Conservation (phyloP, 257 asterid species). For the Solanum sejunctum region DNA sequence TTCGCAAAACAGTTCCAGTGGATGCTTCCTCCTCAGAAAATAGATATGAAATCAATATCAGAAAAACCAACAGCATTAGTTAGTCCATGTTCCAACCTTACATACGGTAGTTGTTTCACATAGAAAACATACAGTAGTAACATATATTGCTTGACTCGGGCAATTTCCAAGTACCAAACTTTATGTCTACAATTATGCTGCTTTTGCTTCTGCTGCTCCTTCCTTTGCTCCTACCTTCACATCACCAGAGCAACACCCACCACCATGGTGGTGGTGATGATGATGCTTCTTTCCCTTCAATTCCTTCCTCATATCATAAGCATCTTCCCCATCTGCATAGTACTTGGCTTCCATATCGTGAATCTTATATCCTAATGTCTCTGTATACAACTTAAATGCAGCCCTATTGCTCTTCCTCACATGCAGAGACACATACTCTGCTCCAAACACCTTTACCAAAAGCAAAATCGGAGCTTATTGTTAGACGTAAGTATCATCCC, state of each 20-base stretch:
- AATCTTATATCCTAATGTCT: conserved; percentile 77
- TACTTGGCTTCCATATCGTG: conserved; percentile 92
- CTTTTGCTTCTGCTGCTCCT: conserved; percentile 27
- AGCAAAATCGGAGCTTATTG: neutral
- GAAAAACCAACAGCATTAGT: neutral
- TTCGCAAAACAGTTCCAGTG: neutral
- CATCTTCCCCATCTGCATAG: conserved; percentile 99
- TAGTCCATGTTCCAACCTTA: neutral
- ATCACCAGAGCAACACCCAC: conserved; percentile 83
- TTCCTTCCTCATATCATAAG: conserved; percentile 93
- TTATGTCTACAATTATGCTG: conserved; percentile 1
- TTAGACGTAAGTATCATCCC: neutral
- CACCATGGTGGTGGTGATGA: conserved; percentile 62
- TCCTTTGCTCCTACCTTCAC: conserved; percentile 31
- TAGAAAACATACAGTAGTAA: neutral
- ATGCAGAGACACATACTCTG: conserved; percentile 92
- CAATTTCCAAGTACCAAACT: neutral
- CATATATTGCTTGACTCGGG: neutral
- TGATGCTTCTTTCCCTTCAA: conserved; percentile 66
- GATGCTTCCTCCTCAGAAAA: neutral
- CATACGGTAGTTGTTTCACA: neutral
- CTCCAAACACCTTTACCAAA: conserved; percentile 57
- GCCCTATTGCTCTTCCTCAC: conserved; percentile 92
- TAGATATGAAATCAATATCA: neutral
- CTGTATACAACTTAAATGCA: conserved; percentile 82